These are phyloP conservation scores for Paecilomyces sp. DNA, from an alignment of 2,329 filamentous ascomycete species.

Conservation along the genomic window DNA sequence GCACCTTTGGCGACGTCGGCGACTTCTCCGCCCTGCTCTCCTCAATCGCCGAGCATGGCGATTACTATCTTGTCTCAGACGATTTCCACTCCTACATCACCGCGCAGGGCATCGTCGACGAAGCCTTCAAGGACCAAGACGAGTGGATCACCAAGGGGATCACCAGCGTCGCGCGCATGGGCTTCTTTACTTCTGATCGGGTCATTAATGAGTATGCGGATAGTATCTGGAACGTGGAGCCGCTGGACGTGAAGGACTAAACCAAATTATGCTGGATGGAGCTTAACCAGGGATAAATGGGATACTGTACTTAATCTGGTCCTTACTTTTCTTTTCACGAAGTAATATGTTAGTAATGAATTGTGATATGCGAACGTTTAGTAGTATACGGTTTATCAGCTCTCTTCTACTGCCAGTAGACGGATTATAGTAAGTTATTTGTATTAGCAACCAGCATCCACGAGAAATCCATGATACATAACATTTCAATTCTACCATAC, in stretches of 20 bases:
- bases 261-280: neutral
- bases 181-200: slow-evolving; percentile 91
- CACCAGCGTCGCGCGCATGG: slow-evolving; percentile 83
- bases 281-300: neutral
- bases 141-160: slow-evolving; percentile 91
- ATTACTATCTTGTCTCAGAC: slow-evolving; percentile 96
- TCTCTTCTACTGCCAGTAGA: too few relatives aligned
- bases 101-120: slow-evolving; percentile 84
- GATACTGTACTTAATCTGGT: neutral
- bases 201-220: slow-evolving; percentile 98
- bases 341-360: too few relatives aligned
- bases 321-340: neutral
- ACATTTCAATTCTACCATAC: too few relatives aligned
- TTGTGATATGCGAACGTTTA: too few relatives aligned
- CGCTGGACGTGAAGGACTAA: slow-evolving; percentile 47
- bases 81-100: slow-evolving; percentile 94
- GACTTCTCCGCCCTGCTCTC: slow-evolving; percentile 78
- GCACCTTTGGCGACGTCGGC: slow-evolving; percentile 70
- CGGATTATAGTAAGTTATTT: too few relatives aligned
- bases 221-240: slow-evolving; percentile 94
- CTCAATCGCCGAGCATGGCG: slow-evolving; percentile 83
- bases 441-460: too few relatives aligned
- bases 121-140: slow-evolving; percentile 85
- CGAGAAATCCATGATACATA: too few relatives aligned
- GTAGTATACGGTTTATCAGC: too few relatives aligned